phyloP scores from a whole-genome alignment of 2,329 filamentous ascomycete genomes.

The Colletotrichum costaricense region DNA sequence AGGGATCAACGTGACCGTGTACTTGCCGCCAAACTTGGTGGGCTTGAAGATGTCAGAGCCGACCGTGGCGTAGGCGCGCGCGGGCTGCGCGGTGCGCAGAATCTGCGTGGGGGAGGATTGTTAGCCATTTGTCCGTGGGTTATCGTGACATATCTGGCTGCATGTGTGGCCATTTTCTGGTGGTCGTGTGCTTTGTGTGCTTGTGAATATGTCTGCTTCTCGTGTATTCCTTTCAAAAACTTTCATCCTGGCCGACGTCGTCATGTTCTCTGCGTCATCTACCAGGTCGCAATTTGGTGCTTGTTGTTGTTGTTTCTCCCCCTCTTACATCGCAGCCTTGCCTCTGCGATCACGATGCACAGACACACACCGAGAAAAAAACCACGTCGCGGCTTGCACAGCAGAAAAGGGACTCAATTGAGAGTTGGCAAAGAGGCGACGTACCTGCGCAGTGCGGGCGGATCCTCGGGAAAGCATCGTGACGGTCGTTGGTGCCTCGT shows the following conservation, averaged over 20 bases:
- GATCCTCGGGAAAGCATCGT: constrained; percentile 71
- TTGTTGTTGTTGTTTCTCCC: not conserved
- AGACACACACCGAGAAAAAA: constrained; percentile 2
- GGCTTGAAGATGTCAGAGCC: constrained; percentile 98
- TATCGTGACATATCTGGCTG: constrained; percentile 38
- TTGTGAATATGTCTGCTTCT: constrained; percentile 9
- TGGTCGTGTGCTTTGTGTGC: constrained; percentile 57
- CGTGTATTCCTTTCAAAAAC: not conserved
- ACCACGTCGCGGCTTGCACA: not conserved
- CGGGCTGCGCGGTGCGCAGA: constrained; percentile 59
- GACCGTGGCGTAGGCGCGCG: constrained; percentile 80
- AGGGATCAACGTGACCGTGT: constrained; percentile 98
- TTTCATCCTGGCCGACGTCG: not conserved
- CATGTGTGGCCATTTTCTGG: constrained; percentile 61
- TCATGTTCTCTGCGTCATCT: not conserved
- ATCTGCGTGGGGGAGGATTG: constrained; percentile 50
- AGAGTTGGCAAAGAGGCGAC: constrained; percentile 40
- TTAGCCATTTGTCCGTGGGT: constrained; percentile 30
- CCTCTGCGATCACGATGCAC: not conserved
- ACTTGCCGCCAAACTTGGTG: constrained; percentile 98
- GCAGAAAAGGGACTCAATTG: constrained; percentile 8
- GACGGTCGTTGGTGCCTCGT: constrained; percentile 36
- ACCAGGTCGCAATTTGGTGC: not conserved
- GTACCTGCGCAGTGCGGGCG: constrained; percentile 67
- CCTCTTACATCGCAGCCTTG: constrained; percentile 2